Base-by-base conservation (phyloP, 768 basidiomycete species). In the Melanogaster broomeanus region DNA sequence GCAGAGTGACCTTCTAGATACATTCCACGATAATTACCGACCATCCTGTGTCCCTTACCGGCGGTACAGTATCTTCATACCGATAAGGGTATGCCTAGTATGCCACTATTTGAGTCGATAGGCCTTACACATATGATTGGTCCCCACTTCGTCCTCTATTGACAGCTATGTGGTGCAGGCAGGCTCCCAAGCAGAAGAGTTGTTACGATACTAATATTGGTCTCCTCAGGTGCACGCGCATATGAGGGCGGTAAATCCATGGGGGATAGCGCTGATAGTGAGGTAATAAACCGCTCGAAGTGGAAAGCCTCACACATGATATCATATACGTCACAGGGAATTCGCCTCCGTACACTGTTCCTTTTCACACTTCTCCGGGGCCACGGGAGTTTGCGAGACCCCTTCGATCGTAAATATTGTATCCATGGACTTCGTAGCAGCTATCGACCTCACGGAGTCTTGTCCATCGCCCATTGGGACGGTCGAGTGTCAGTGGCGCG, bases 281-380 rank as follows among this genome's bases (percentile, higher is more conserved):
- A 61, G 63, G 63, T 44, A 53, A 59, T 69, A 61, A 7, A 48
- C 25, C 25, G 49, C 47, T 25, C 35, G 46, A 46, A 55, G 3
- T 24, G 49, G 54, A 45, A 56, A 39, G 16, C 3, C 3, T 45
- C 27, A 49, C 49, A 44, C 49, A 43, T 42, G n/a, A 27, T 42
- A 24, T 28, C 33, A 12, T 6, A 42, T 42, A 15, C 31, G 27
- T 38, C 48, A 22, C 25, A 50, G 16, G 41, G n/a, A n/a, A 34
- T 30, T 24, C 15, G n/a, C 34, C 19, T 31, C 11, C 6, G 38
- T 43, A 42, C 8, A n/a, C n/a, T 24, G 16, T 30, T 16, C 12
- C 18, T 25, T 42, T 31, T 34, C 13, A 48, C 40, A 39, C 21
- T 34, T 55, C 18, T 34, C 37, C 45, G 33, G 45, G 28, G 22